phyloP scores from a whole-genome alignment of 345 rosid genomes.

The Eucalyptus shirleyi region DNA sequence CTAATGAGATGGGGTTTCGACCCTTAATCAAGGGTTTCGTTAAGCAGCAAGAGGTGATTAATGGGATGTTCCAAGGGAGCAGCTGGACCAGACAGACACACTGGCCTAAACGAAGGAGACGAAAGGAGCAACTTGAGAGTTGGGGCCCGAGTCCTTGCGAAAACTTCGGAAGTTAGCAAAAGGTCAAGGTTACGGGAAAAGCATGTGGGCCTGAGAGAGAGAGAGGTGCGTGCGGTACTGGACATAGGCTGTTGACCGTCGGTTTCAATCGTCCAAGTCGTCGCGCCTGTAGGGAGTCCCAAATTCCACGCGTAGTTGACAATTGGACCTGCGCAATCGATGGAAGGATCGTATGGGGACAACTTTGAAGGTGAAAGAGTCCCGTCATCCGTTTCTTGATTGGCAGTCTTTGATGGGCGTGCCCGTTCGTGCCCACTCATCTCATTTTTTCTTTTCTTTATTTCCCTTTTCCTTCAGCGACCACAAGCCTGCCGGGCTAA shows the following conservation, averaged over 20 bases:
- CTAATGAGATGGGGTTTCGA: background rate
- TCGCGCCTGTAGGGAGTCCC: rapidly evolving
- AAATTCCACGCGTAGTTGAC: background rate
- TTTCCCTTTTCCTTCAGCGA: background rate
- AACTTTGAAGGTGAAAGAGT: too few relatives aligned
- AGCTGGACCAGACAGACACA: background rate
- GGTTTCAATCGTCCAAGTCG: background rate
- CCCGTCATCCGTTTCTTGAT: too few relatives aligned
- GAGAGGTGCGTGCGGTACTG: rapidly evolving
- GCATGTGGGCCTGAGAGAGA: background rate
- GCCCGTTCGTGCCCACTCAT: background rate
- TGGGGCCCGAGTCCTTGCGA: background rate
- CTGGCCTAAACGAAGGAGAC: background rate
- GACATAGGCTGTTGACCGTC: background rate
- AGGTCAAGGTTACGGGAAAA: background rate
- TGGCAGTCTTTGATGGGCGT: background rate
- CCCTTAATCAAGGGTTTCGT: background rate
- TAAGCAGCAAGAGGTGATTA: background rate
- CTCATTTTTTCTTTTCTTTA: background rate
- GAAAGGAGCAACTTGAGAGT: background rate
- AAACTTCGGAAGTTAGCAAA: background rate
- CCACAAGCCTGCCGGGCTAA: background rate
- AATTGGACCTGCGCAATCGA: background rate
- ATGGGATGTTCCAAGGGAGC: background rate
- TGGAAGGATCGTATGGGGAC: background rate